Conservation (phyloP, 495 filamentous ascomycete species). For the Entonaema liquescens region DNA sequence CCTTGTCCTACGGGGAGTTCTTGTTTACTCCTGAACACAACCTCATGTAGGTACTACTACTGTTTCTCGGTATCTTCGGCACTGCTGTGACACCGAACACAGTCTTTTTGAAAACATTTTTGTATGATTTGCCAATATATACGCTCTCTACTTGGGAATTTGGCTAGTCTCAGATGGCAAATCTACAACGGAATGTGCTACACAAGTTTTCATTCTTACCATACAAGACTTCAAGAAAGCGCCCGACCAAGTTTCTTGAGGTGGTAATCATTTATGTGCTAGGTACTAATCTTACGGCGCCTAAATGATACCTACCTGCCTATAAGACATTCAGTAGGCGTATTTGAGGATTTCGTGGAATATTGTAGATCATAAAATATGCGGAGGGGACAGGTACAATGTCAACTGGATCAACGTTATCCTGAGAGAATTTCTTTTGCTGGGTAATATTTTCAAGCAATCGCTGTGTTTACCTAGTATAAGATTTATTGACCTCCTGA, state of each 20-base stretch:
- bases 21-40: constrained; percentile 13
- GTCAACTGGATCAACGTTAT: no score
- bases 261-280: neutral
- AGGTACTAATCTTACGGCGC: neutral
- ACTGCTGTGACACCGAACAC: constrained; percentile 21
- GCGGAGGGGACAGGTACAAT: neutral
- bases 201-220: neutral
- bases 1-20: constrained; percentile 9
- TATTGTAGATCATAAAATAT: neutral
- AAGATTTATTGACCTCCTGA: neutral
- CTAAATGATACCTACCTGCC: neutral
- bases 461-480: neutral
- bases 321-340: no score
- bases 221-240: constrained; percentile 3
- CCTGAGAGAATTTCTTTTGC: no score
- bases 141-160: constrained; percentile 8
- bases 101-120: constrained; percentile 14
- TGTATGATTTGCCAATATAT: constrained; percentile 9
- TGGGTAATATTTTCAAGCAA: neutral
- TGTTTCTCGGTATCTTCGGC: constrained; percentile 38
- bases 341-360: neutral
- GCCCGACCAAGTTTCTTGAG: constrained; percentile 9
- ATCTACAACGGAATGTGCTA: constrained; percentile 14
- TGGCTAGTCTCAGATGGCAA: constrained; percentile 23
- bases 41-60: constrained; percentile 5